A percentile compares a stretch with the other conserved stretches of the same genome.
These are phyloP conservation scores for Irpex sp. DNA, from an alignment of 1,284 basidiomycete species.

Conservation along the genomic window DNA sequence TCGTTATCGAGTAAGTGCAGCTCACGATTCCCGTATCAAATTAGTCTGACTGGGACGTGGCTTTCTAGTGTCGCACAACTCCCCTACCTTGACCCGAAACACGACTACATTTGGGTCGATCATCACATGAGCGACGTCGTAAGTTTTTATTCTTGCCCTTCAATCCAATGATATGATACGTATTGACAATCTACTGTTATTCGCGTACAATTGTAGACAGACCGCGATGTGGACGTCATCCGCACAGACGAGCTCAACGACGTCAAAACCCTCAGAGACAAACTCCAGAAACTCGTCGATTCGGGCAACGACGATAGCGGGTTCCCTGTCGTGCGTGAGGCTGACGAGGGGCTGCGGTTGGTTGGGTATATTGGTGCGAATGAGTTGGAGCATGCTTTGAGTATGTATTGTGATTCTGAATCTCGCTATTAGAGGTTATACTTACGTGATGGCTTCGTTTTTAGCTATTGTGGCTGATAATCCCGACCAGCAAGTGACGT, in stretches of 20 bases:
- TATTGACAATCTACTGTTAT: too few species aligned
- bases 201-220: constrained; percentile 39
- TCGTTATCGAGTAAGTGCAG: constrained; percentile 75
- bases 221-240: constrained; percentile 62
- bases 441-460: too few species aligned
- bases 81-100: constrained; percentile 88
- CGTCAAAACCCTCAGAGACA: constrained; percentile 61
- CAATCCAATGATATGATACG: too few species aligned
- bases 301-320: constrained; percentile 77
- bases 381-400: constrained; percentile 91
- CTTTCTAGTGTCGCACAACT: constrained; percentile 57
- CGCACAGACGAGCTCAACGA: constrained; percentile 66
- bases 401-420: too few species aligned
- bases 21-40: background rate
- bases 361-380: constrained; percentile 91
- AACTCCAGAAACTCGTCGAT: constrained; percentile 54
- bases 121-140: constrained; percentile 72
- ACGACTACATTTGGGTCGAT: constrained; percentile 82
- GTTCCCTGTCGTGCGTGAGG: constrained; percentile 74
- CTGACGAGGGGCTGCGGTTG: constrained; percentile 52
- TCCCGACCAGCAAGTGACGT: constrained; percentile 59
- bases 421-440: too few species aligned
- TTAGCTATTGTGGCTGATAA: constrained; percentile 77
- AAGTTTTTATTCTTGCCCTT: too few species aligned
- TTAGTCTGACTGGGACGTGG: constrained; percentile 11